Percentiles rank a stretch among this genome's conserved stretches.
Conservation (phyloP, 495 filamentous ascomycete species). For the Podospora didyma region DNA sequence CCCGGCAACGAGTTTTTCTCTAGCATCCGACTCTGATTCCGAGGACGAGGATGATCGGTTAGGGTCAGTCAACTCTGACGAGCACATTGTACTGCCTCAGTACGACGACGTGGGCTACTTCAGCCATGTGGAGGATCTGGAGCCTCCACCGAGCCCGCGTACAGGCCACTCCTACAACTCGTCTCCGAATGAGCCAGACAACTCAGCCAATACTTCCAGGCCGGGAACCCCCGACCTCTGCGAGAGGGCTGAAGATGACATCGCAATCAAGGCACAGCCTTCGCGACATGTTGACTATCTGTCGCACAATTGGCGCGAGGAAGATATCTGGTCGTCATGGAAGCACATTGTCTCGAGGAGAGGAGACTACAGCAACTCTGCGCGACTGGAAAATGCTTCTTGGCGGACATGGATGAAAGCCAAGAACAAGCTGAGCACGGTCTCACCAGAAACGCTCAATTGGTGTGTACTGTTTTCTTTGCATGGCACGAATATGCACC, state of each 20-base stretch:
- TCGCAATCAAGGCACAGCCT: conserved; percentile 68
- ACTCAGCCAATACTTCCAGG: conserved; percentile 41
- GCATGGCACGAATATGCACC: conserved; percentile 8
- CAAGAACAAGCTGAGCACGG: conserved; percentile 77
- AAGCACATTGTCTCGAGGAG: conserved; percentile 78
- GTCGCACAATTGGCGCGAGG: conserved; percentile 91
- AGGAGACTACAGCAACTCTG: conserved; percentile 72
- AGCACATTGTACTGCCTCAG: conserved; percentile 51
- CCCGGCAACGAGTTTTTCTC: conserved; percentile 60
- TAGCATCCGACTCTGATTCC: conserved; percentile 48
- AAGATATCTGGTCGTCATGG: conserved; percentile 98
- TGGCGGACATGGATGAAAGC: conserved; percentile 98
- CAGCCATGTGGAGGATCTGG: conserved; percentile 40
- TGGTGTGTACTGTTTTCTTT: conserved; percentile 58
- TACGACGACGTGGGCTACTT: conserved; percentile 53
- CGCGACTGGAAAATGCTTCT: conserved; percentile 89
- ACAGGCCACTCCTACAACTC: conserved; percentile 40
- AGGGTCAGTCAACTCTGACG: background rate
- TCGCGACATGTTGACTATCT: conserved; percentile 95
- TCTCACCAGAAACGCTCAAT: conserved; percentile 84
- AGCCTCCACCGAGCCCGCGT: conserved; percentile 44
- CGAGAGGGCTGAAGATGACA: conserved; percentile 75
- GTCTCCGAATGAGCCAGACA: conserved; percentile 42
- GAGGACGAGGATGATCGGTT: conserved; percentile 21
- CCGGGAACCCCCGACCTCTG: conserved; percentile 40